Evolutionary conservation across 2,329 filamentous ascomycete species (phyloP), one percentile per base, ranked within the genome.

Genomic region (Balansia obtecta): DNA sequence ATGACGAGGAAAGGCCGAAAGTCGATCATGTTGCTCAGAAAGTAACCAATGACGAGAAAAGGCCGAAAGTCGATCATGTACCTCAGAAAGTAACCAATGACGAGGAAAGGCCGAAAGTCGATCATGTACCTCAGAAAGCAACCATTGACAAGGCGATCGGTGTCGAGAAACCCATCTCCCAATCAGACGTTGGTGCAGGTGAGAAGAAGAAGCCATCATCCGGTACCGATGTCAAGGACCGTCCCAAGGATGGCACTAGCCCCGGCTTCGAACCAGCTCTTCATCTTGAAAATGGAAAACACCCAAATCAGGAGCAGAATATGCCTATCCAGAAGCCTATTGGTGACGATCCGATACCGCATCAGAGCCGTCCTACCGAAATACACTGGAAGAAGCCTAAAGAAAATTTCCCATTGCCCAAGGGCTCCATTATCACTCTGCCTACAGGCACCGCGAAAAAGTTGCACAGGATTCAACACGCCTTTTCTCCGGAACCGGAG

Each of bases 351-450:
- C 27, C 27, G 13, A 30, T 32, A 39, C 27, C 10, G 4, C n/a
- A 7, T 33, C 55, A 38, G 57, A n/a, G 16, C 48, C 10, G 15
- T 10, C 45, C 44, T 8, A 52, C 48, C 2, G 60, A 60, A 41
- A 66, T 82, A 32, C 83, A 89, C 60, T 97, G 91, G 91, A 69
- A 70, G 50, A 88, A 84, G 64, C 75, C 79, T 54, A 70, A 74
- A 3, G 88, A 95, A 63, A 76, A 85, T 61, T 97, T 86, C 67
- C 90, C 93, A 0, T 68, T 97, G 2, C 72, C 82, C 8, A 67
- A 75, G 3, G 78, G 82, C 52, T 83, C 85, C 16, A 71, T 95
- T 50, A 89, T 90, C 52, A 72, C 73, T 43, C 73, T 97, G 32
- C 93, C 93, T 1, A 83, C 80, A 1, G 86, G 82, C 41, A 74